Percentiles rank a stretch among this genome's conserved stretches.
phyloP scores from a whole-genome alignment of 2,329 filamentous ascomycete genomes.

The Alternaria alternata region DNA sequence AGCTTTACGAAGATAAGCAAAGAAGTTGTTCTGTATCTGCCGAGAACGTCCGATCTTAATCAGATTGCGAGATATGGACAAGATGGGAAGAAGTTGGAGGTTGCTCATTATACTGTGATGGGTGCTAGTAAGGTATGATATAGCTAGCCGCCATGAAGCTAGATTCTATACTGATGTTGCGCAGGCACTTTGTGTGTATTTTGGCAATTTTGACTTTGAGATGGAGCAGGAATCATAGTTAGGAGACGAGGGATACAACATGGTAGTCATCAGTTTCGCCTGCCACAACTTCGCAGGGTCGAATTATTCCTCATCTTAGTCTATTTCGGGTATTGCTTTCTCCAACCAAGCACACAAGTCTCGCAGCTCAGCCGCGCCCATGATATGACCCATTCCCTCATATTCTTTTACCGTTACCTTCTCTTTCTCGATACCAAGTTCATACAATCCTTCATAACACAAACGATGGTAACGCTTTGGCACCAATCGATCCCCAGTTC shows the following conservation, averaged over 20 bases:
- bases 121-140: constrained; percentile 80
- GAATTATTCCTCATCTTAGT: neutral
- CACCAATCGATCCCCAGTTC: constrained; percentile 58
- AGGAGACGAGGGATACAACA: neutral
- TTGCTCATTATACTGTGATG: constrained; percentile 84
- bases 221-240: constrained; percentile 24
- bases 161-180: neutral
- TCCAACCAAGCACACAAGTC: constrained; percentile 58
- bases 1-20: constrained; percentile 52
- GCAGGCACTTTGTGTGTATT: constrained; percentile 66
- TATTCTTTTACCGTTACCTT: constrained; percentile 56
- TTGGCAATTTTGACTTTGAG: constrained; percentile 60
- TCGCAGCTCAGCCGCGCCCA: constrained; percentile 53
- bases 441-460: constrained; percentile 52
- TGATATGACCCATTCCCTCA: constrained; percentile 58
- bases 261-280: neutral
- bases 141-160: neutral
- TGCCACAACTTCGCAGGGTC: neutral
- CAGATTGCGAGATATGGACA: constrained; percentile 48
- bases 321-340: constrained; percentile 46
- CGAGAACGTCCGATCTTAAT: constrained; percentile 62
- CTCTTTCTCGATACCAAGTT: constrained; percentile 51
- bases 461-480: constrained; percentile 55
- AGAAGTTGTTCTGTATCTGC: constrained; percentile 78
- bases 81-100: constrained; percentile 46